Conservation (phyloP, 768 basidiomycete genomes). For the Guyanaporus albipodus region DNA sequence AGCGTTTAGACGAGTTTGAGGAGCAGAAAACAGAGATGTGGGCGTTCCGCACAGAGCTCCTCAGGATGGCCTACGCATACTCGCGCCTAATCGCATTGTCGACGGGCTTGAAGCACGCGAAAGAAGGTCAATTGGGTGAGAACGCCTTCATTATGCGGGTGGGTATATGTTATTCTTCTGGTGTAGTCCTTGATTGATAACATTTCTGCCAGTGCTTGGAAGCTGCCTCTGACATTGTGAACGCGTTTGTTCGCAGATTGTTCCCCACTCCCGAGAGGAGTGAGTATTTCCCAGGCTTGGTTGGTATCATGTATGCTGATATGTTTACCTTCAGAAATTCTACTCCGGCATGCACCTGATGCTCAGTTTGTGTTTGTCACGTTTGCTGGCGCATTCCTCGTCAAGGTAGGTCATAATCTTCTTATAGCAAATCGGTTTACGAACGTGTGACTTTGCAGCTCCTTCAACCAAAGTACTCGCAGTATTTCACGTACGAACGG, state of each 20-base stretch:
- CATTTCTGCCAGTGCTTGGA: conserved; percentile 50
- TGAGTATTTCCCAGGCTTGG: conserved; percentile 27
- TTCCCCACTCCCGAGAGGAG: conserved; percentile 50
- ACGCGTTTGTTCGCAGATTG: conserved; percentile 55
- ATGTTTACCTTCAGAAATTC: conserved; percentile 38
- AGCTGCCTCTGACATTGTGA: conserved; percentile 64
- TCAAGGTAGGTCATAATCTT: conserved; percentile 50
- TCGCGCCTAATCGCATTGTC: conserved; percentile 66
- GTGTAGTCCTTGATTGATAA: neutral
- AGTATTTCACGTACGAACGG: conserved; percentile 54
- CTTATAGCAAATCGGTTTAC: neutral
- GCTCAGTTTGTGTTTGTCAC: conserved; percentile 76
- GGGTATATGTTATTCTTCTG: conserved; percentile 24
- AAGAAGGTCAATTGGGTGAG: conserved; percentile 51
- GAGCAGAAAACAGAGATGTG: conserved; percentile 49
- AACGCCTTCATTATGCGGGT: conserved; percentile 65
- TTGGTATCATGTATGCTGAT: neutral
- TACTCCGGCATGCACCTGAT: conserved; percentile 72
- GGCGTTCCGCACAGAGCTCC: conserved; percentile 56
- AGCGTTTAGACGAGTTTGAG: conserved; percentile 47
- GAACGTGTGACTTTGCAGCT: conserved; percentile 40
- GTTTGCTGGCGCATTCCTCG: conserved; percentile 77
- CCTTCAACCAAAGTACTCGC: conserved; percentile 71
- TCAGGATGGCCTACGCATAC: conserved; percentile 64
- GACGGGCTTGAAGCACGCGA: conserved; percentile 75